Evolutionary conservation across 2,329 filamentous ascomycete genomes (phyloP), one percentile per base, ranked within the genome.

Genomic region (Pseudocercospora macadamiae): DNA sequence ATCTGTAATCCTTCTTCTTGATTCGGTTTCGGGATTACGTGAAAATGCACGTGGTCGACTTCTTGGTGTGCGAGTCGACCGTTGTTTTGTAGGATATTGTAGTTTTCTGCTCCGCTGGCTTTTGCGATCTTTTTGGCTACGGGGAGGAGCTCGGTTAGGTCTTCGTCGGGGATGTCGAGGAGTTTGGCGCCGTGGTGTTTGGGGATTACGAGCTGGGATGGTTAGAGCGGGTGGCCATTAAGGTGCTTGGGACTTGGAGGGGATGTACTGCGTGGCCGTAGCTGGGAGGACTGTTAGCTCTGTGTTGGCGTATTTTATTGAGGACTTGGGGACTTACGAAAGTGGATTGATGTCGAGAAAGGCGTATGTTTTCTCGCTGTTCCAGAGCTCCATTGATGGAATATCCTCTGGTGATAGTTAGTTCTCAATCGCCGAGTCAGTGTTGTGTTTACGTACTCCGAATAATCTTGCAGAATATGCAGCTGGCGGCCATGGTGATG

Each of bases 381-480:
- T 95, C 74, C 91, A 93, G 77, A 99, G 87, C 84, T 97, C 99
- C 82, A 97, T 89, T 68, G 87, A 93, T 49, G 95, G 95, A 75
- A 99, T 97, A 62, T 97, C 93, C 66, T 93, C 93, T 97, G 69
- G 60, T 19, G 34, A 47, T 25, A 26, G 39, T 54, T 19, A 47
- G 47, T 32, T 12, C 28, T 25, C 21, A 26, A 47, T 45, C 32
- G 48, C 42, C 30, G 10, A 2, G 23, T 8, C 12, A n/a, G 32
- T 34, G 1, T 16, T 12, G 21, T 19, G 19, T 25, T 21, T 30
- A 25, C 69, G 54, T 76, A 85, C 93, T 93, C 84, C 96, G 96
- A 81, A 99, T 89, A 74, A 99, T 97, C 77, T 91, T 96, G 84
- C 95, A 99, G 81, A 99, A 99, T 73, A 97, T 91, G 75, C 95